Evolutionary conservation across 805 yeast species (phyloP).

Genomic region (Wickerhamiella nectarea): DNA sequence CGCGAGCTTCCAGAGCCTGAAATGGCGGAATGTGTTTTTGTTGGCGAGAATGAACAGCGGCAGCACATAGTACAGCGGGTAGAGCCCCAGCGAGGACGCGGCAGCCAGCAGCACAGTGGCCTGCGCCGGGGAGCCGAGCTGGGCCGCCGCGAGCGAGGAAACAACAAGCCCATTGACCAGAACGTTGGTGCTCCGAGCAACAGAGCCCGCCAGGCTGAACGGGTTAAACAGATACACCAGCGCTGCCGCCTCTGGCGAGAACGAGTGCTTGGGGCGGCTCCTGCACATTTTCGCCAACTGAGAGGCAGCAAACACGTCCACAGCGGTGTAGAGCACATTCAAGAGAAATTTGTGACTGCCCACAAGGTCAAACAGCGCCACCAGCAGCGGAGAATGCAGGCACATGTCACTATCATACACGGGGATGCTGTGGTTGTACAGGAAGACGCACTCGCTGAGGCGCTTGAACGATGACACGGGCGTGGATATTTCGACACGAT

Average conservation of each 20-base stretch:
- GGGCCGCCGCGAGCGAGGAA: constrained; percentile 34
- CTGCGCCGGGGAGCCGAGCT: constrained; percentile 29
- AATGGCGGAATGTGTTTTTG: constrained; percentile 8
- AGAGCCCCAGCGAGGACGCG: constrained; percentile 49
- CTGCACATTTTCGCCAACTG: constrained; percentile 38
- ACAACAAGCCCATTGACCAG: constrained; percentile 48
- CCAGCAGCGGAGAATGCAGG: constrained; percentile 70
- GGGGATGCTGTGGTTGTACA: constrained; percentile 43
- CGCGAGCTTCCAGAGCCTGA: constrained; percentile 10
- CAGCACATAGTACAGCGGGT: constrained; percentile 41
- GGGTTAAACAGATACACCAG: constrained; percentile 71
- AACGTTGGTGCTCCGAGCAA: constrained; percentile 52
- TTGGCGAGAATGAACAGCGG: constrained; percentile 9
- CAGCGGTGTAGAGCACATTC: constrained; percentile 38
- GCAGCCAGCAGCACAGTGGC: constrained; percentile 44
- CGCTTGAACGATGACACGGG: constrained; percentile 56
- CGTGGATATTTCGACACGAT: constrained; percentile 54
- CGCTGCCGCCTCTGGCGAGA: constrained; percentile 36
- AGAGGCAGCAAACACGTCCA: constrained; percentile 47
- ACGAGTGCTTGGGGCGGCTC: constrained; percentile 15
- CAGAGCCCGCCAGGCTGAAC: constrained; percentile 48
- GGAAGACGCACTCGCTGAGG: constrained; percentile 52
- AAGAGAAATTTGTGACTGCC: constrained; percentile 19
- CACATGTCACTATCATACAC: constrained; percentile 77
- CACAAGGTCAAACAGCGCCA: constrained; percentile 33